Conservation (phyloP, 768 basidiomycete genomes). For the Hericium coralloides region DNA sequence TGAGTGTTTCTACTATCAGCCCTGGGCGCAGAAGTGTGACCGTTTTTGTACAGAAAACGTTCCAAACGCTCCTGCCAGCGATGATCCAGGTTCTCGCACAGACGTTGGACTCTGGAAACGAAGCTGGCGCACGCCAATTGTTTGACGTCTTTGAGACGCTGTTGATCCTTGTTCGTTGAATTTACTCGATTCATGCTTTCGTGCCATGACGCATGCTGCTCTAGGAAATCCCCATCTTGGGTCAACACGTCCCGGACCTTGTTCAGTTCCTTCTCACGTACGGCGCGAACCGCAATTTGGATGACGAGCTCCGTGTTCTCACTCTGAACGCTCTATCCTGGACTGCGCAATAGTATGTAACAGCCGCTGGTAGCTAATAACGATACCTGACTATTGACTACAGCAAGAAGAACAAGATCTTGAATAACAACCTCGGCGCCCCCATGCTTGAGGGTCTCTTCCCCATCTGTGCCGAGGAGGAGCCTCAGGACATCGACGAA, state of each 20-base stretch:
- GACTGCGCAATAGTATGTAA: slow-evolving; percentile 87
- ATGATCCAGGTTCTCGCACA: slow-evolving; percentile 89
- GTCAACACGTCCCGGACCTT: slow-evolving; percentile 80
- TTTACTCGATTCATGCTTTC: background rate
- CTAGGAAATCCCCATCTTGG: slow-evolving; percentile 89
- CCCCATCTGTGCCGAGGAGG: slow-evolving; percentile 89
- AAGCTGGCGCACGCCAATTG: slow-evolving; percentile 74
- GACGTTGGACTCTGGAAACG: slow-evolving; percentile 70
- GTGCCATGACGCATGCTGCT: slow-evolving; percentile 4
- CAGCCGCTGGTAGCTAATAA: slow-evolving; percentile 1
- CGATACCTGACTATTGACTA: background rate
- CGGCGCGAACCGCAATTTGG: slow-evolving; percentile 70
- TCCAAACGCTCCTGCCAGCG: slow-evolving; percentile 77
- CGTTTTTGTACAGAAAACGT: slow-evolving; percentile 51
- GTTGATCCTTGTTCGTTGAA: slow-evolving; percentile 66
- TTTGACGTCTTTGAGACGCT: slow-evolving; percentile 97
- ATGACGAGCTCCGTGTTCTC: slow-evolving; percentile 77
- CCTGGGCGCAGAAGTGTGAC: no score
- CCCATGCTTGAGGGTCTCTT: slow-evolving; percentile 86
- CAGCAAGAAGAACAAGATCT: slow-evolving; percentile 95
- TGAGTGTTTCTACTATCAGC: slow-evolving; percentile 28
- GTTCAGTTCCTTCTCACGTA: slow-evolving; percentile 82
- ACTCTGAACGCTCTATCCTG: slow-evolving; percentile 91
- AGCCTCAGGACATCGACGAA: slow-evolving; percentile 90
- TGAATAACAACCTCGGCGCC: slow-evolving; percentile 73